Percentiles rank a stretch among this genome's conserved stretches.
Evolutionary conservation across 1,284 basidiomycete genomes (phyloP).

Genomic region (Thecaphora frezii): DNA sequence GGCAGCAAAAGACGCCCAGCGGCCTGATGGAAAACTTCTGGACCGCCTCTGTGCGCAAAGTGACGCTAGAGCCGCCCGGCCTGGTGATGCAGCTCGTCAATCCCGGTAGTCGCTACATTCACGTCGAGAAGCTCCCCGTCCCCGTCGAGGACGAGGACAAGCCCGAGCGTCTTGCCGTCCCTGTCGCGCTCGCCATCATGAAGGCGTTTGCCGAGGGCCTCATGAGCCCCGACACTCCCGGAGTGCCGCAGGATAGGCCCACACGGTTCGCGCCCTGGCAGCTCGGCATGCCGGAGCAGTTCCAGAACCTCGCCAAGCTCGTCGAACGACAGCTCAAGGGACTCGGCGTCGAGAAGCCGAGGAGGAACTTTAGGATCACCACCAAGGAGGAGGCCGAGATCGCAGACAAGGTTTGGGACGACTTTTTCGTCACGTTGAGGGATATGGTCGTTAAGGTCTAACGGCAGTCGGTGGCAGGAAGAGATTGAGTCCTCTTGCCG

Average conservation of each 20-base stretch:
- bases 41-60: neutral
- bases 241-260: neutral
- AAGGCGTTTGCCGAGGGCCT: conserved; percentile 1
- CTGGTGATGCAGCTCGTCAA: neutral
- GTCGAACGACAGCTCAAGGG: neutral
- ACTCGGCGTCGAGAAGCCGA: neutral
- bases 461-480: no score
- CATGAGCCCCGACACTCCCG: neutral
- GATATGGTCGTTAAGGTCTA: neutral
- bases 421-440: neutral
- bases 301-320: neutral
- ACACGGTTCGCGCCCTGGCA: neutral
- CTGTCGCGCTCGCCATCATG: neutral
- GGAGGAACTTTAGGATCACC: neutral
- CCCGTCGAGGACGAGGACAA: neutral
- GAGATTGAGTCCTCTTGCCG: no score
- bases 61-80: neutral
- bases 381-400: neutral
- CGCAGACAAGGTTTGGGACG: neutral
- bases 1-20: neutral
- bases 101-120: neutral
- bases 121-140: conserved; percentile 1
- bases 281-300: neutral
- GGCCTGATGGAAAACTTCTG: neutral
- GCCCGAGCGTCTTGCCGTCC: neutral